Evolutionary conservation across 306 rosid genomes (phyloP).

Genomic region (Hippophae tibetana): DNA sequence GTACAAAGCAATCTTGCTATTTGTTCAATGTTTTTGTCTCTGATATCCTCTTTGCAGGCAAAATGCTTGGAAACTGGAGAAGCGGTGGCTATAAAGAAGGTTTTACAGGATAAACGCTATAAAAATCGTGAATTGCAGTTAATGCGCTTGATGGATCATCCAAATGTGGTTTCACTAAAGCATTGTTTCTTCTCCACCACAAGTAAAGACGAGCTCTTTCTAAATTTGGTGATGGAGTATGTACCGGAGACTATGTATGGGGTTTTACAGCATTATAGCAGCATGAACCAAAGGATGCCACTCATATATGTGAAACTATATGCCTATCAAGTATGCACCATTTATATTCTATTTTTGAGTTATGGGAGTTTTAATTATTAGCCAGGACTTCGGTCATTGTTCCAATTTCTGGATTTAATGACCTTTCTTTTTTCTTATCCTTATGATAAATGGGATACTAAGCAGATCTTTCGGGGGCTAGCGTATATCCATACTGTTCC

Average conservation of each 20-base stretch:
- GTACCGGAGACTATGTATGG: conserved; percentile 82
- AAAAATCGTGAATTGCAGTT: conserved; percentile 89
- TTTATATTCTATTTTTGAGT: not conserved
- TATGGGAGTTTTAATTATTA: not conserved
- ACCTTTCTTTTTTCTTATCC: conserved; percentile 3
- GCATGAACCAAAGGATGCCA: conserved; percentile 86
- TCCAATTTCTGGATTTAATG: not conserved
- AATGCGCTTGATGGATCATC: conserved; percentile 96
- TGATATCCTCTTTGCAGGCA: conserved; percentile 43
- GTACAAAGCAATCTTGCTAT: not conserved
- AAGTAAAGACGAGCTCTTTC: conserved; percentile 73
- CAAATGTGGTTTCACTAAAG: conserved; percentile 69
- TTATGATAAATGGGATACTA: conserved; percentile 15
- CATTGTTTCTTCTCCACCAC: conserved; percentile 91
- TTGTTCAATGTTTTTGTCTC: conserved; percentile 16
- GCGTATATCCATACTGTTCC: conserved; percentile 94
- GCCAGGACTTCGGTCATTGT: conserved; percentile 1
- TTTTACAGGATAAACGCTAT: conserved; percentile 78
- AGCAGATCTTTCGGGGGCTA: conserved; percentile 81
- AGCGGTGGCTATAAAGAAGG: conserved; percentile 85
- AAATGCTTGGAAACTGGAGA: conserved; percentile 91
- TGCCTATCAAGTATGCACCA: conserved; percentile 68
- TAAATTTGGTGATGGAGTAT: conserved; percentile 88
- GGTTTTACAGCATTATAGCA: conserved; percentile 70
- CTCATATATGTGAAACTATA: conserved; percentile 85